Base-by-base conservation (phyloP, 805 yeast genomes). In the Sugiyamaella lignohabitans region DNA sequence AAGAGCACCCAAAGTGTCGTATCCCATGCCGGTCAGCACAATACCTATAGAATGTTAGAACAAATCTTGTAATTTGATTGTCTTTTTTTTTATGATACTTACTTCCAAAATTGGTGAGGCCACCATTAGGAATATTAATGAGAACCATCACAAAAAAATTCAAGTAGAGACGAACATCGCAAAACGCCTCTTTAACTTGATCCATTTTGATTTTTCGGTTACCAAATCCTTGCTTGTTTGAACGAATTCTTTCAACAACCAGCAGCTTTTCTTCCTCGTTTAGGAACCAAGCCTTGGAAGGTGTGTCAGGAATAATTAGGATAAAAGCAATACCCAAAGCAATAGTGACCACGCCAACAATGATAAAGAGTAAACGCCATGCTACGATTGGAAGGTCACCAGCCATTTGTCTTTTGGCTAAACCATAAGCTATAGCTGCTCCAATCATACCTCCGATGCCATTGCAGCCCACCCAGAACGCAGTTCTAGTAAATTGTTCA, bases 361-460 rank as follows among this genome's bases (percentile, higher is more conserved):
- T 72, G 27, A 79, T 70, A 62, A 72, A 73, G 46, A 78, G 73
- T 8, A 79, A 59, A 53, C 75, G 72, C 84, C 84, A 81, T 21
- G 63, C 63, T 2, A 59, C 58, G 18, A 67, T 49, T 2, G 62
- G 42, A 50, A 50, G 47, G 27, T 40, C 49, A 17, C 29, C n/a
- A n/a, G n/a, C n/a, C n/a, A n/a, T n/a, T n/a, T n/a, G 48, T 16
- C 44, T 61, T 1, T 41, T 42, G 49, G 66, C 59, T 42, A 72
- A 53, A 2, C 75, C 78, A 53, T 74, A 75, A 1, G 79, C 76
- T 43, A 76, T 72, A 11, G 67, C 66, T 10, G 70, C 69, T 11
- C 79, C 79, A 5, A 73, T 24, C 1, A 74, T 57, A 3, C 69
- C 57, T 8, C 78, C 79, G 17, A 68, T 53, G 5, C 78, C 78